Evolutionary conservation across 148 eudicot genomes (phyloP).

Genomic region (Vaccinium darrowii): DNA sequence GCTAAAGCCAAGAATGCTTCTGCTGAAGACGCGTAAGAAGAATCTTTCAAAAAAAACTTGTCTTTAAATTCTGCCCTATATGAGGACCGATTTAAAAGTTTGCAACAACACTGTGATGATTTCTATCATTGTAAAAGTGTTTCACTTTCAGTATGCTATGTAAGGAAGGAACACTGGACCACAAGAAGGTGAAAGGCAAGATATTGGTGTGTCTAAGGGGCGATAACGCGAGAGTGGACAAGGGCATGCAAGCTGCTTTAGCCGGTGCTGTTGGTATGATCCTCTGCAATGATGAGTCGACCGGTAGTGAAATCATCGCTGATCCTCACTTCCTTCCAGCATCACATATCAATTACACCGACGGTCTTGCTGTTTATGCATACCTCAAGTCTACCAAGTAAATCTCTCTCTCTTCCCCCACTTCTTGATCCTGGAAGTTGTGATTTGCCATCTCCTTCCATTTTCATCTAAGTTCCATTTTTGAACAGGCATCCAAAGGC

Average conservation of each 20-base stretch:
- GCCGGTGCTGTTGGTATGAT: conserved; percentile 79
- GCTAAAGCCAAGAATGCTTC: conserved; percentile 49
- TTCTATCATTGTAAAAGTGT: too few species aligned
- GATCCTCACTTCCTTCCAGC: conserved; percentile 67
- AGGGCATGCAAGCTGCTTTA: conserved; percentile 36
- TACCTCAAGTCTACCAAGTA: conserved; percentile 58
- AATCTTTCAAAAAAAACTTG: neutral
- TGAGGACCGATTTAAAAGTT: neutral
- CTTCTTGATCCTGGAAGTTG: neutral
- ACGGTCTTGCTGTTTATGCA: conserved; percentile 40
- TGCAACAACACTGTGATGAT: neutral
- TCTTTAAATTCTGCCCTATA: neutral
- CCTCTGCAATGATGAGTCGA: conserved; percentile 47
- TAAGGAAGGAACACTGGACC: conserved; percentile 42
- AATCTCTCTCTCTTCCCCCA: neutral
- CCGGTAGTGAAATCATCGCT: conserved; percentile 41
- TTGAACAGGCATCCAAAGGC: conserved; percentile 38
- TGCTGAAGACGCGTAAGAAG: conserved; percentile 43
- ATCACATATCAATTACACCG: conserved; percentile 47
- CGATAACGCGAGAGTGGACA: conserved; percentile 37
- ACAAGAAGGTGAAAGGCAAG: conserved; percentile 60
- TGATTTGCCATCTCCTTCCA: neutral
- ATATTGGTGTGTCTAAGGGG: conserved; percentile 71
- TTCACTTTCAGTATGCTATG: conserved; percentile 38
- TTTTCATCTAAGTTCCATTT: neutral